Conservation (phyloP, 1,139 yeast species). For the Hyphopichia fennica region DNA sequence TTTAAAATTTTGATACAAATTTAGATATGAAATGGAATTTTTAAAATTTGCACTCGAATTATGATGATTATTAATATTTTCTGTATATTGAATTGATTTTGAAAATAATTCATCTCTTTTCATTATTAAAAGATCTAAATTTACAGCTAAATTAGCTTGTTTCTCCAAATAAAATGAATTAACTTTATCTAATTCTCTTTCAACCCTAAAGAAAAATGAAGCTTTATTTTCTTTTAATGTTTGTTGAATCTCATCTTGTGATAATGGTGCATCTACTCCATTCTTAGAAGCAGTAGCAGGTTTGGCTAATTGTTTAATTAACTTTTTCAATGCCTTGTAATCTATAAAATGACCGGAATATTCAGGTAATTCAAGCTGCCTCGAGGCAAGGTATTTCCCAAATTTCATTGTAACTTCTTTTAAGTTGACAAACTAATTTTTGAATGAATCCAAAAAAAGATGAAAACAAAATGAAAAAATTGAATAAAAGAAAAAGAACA, state of each 20-base stretch:
- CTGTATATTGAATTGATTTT: conserved; percentile 32
- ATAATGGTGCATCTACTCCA: conserved; percentile 13
- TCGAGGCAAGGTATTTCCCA: conserved; percentile 90
- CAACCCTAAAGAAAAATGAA: conserved; percentile 87
- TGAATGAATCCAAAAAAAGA: no score
- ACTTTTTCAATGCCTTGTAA: conserved; percentile 85
- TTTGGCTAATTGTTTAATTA: conserved; percentile 67
- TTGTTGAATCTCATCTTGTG: conserved; percentile 47
- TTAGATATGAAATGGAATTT: conserved; percentile 45
- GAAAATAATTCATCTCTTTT: conserved; percentile 63
- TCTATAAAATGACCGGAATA: conserved; percentile 92
- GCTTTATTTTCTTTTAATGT: conserved; percentile 88
- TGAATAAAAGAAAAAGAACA: no score
- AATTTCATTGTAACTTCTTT: no score
- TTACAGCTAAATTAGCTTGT: conserved; percentile 79
- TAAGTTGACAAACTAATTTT: no score
- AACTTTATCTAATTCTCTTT: conserved; percentile 92
- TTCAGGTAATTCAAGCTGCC: conserved; percentile 93
- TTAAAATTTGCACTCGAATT: conserved; percentile 26
- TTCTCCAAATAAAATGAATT: conserved; percentile 86
- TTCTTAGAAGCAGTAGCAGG: conserved; percentile 16
- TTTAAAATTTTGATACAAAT: conserved; percentile 81
- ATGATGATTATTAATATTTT: conserved; percentile 15
- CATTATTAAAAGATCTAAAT: conserved; percentile 72
- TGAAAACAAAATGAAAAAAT: no score